A percentile compares a stretch with the other conserved stretches of the same genome.
Conservation (phyloP, 129 eudicot species). For the Centrapalus pauciflorus region DNA sequence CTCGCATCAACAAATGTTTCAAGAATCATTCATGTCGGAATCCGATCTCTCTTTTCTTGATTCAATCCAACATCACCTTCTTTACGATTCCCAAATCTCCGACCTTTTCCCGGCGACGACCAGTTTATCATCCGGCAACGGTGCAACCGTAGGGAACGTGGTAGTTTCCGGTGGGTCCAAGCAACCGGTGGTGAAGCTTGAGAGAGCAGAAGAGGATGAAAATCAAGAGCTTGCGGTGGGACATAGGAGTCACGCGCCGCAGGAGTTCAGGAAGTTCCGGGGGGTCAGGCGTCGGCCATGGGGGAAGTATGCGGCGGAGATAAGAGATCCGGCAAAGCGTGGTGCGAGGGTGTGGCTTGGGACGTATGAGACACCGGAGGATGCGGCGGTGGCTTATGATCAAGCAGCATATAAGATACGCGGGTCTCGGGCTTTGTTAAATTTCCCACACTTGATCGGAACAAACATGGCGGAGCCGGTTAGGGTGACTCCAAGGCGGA, state of each 20-base stretch:
- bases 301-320: slow-evolving; percentile 53
- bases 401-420: slow-evolving; percentile 41
- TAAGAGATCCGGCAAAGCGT: slow-evolving; percentile 40
- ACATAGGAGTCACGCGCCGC: slow-evolving; percentile 3
- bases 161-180: background rate
- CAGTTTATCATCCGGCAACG: background rate
- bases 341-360: slow-evolving; percentile 48
- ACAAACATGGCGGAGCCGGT: slow-evolving; percentile 32
- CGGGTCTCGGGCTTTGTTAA: slow-evolving; percentile 35
- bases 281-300: slow-evolving; percentile 45
- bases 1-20: slow-evolving; percentile 19
- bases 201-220: background rate
- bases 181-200: slow-evolving; percentile 1
- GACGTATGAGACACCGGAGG: slow-evolving; percentile 44
- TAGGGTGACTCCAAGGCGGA: slow-evolving; percentile 29
- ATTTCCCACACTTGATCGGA: slow-evolving; percentile 44
- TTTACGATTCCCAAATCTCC: slow-evolving; percentile 31
- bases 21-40: slow-evolving; percentile 26
- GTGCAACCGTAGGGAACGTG: background rate
- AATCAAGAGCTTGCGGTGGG: background rate
- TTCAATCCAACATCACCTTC: slow-evolving; percentile 38
- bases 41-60: slow-evolving; percentile 40
- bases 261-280: slow-evolving; percentile 28
- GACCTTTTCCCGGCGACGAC: slow-evolving; percentile 15
- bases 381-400: slow-evolving; percentile 52